Evolutionary conservation across 495 filamentous ascomycete species (phyloP).

Genomic region (Penicillium subrubescens): DNA sequence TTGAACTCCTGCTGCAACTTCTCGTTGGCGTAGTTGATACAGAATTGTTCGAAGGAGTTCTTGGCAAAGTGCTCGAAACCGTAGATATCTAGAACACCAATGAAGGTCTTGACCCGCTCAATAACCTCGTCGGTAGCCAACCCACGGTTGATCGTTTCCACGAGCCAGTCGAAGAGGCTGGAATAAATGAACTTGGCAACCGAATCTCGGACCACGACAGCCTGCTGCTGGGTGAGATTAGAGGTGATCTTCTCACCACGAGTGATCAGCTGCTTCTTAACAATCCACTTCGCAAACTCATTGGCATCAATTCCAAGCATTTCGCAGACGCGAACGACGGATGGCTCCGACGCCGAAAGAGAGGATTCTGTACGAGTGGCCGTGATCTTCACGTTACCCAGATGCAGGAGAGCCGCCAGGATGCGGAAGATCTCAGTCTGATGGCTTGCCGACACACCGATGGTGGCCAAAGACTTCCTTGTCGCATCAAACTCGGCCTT

Average conservation of each 20-base stretch:
- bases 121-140: conserved; percentile 89
- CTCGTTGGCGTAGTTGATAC: conserved; percentile 99
- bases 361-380: conserved; percentile 86
- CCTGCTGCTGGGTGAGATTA: conserved; percentile 91
- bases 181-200: conserved; percentile 99
- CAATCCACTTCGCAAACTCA: conserved; percentile 97
- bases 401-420: conserved; percentile 87
- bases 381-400: conserved; percentile 94
- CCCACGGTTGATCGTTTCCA: conserved; percentile 89
- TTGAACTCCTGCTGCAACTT: conserved; percentile 99
- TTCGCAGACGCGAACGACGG: conserved; percentile 76
- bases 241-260: conserved; percentile 97
- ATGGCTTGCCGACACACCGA: conserved; percentile 73
- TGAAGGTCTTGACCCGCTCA: conserved; percentile 83
- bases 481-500: conserved; percentile 90
- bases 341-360: conserved; percentile 77
- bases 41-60: conserved; percentile 99
- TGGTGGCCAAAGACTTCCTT: conserved; percentile 79
- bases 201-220: conserved; percentile 91
- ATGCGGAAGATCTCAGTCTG: conserved; percentile 89
- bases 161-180: conserved; percentile 97
- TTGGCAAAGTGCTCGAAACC: conserved; percentile 99
- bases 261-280: conserved; percentile 98
- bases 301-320: conserved; percentile 84
- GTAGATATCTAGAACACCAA: conserved; percentile 99